Evolutionary conservation across 1,284 basidiomycete species (phyloP).

Genomic region (Fomitiporia mediterranea): DNA sequence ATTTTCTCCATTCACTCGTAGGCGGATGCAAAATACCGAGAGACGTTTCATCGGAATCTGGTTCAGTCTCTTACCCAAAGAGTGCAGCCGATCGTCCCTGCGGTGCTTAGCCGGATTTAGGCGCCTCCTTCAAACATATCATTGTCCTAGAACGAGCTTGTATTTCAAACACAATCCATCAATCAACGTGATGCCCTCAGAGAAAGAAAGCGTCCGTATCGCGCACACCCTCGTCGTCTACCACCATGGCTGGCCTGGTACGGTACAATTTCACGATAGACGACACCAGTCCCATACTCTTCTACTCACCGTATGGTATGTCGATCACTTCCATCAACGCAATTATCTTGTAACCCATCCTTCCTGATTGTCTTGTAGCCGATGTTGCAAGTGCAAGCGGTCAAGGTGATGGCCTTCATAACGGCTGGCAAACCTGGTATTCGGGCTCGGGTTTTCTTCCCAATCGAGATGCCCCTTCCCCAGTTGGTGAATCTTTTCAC

Average conservation of each 20-base stretch:
- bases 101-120: background rate
- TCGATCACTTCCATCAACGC: background rate
- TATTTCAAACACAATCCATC: background rate
- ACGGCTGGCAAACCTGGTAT: slow-evolving; percentile 31
- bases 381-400: slow-evolving; percentile 21
- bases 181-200: background rate
- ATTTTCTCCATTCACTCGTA: no score
- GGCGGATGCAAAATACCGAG: no score
- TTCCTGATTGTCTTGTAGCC: background rate
- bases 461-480: slow-evolving; percentile 17
- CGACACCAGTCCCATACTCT: slow-evolving; percentile 13
- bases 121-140: background rate
- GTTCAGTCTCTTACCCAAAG: no score
- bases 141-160: background rate
- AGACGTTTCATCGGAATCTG: no score
- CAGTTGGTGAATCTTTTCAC: slow-evolving; percentile 25
- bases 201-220: background rate
- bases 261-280: slow-evolving; percentile 17
- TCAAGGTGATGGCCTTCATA: slow-evolving; percentile 8
- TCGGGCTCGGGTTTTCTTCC: slow-evolving; percentile 24
- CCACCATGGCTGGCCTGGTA: slow-evolving; percentile 15
- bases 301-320: slow-evolving; percentile 14
- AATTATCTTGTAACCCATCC: background rate
- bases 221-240: background rate
- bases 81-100: background rate